phyloP scores from a whole-genome alignment of 2,329 filamentous ascomycete species.

The Microcera coccophila region DNA sequence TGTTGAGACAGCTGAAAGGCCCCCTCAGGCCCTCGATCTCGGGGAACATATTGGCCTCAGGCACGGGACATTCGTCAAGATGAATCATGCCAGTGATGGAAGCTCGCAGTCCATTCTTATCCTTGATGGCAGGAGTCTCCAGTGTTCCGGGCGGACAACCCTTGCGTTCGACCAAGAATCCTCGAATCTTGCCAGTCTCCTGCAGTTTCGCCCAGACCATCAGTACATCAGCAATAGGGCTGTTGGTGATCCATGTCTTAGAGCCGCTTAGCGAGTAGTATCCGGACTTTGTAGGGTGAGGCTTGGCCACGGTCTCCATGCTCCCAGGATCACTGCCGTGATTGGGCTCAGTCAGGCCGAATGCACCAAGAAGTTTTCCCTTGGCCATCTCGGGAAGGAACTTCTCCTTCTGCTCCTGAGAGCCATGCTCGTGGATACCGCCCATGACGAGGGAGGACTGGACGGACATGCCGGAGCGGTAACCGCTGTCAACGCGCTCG shows the following conservation, averaged over 20 bases:
- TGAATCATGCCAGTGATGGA: constrained; percentile 98
- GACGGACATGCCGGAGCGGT: constrained; percentile 88
- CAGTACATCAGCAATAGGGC: constrained; percentile 79
- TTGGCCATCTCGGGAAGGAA: constrained; percentile 78
- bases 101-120: constrained; percentile 91
- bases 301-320: constrained; percentile 84
- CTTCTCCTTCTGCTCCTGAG: constrained; percentile 81
- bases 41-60: constrained; percentile 90
- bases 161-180: constrained; percentile 83
- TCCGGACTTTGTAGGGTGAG: constrained; percentile 78
- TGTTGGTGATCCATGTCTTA: constrained; percentile 97
- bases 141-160: constrained; percentile 83
- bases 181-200: constrained; percentile 87
- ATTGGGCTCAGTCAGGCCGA: constrained; percentile 88
- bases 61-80: constrained; percentile 83
- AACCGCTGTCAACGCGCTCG: constrained; percentile 86
- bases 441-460: constrained; percentile 94
- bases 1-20: constrained; percentile 92
- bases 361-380: constrained; percentile 77
- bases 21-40: constrained; percentile 80
- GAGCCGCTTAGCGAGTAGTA: constrained; percentile 74
- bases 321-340: constrained; percentile 88
- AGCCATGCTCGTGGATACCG: constrained; percentile 82
- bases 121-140: constrained; percentile 85
- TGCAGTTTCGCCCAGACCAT: constrained; percentile 92